Percentiles rank a stretch among this genome's conserved stretches.
Conservation (phyloP, 208 protist species). For the Trypanosoma avium region DNA sequence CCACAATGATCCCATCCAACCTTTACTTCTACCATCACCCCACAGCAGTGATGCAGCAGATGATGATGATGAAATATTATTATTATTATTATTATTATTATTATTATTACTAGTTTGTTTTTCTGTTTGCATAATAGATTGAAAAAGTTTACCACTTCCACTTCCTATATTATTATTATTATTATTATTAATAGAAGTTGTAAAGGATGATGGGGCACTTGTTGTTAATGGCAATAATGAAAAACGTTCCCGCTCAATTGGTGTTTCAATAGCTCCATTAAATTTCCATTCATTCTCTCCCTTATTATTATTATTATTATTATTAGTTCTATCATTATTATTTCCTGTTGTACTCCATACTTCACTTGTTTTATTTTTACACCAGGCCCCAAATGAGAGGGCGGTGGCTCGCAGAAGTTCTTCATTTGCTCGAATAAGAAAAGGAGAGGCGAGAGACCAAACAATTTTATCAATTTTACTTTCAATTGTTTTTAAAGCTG, state of each 20-base stretch:
- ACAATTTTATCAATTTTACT: constrained; percentile 18
- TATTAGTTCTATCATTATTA: not conserved
- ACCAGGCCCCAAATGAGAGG: constrained; percentile 31
- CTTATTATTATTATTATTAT: no score
- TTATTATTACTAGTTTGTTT: not conserved
- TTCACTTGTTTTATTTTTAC: not conserved
- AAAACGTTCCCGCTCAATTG: constrained; percentile 21
- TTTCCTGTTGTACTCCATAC: constrained; percentile 7
- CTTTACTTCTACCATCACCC: constrained; percentile 4
- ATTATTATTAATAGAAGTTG: not conserved
- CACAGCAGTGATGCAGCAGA: not conserved
- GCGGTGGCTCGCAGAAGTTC: constrained; percentile 18
- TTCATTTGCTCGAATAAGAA: constrained; percentile 18
- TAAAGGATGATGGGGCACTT: not conserved
- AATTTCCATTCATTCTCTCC: no score
- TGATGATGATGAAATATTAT: no score
- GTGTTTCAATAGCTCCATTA: not conserved
- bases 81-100: not conserved
- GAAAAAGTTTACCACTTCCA: constrained; percentile 2
- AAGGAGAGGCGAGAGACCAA: constrained; percentile 18
- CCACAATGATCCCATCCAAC: constrained; percentile 26
- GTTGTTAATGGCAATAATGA: constrained; percentile 19
- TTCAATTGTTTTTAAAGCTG: constrained; percentile 20
- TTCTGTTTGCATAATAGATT: not conserved
- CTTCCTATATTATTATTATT: not conserved